Evolutionary conservation across 768 basidiomycete genomes (phyloP), one percentile per base, ranked within the genome.

Genomic region (Pleurotus salmoneostramineus): DNA sequence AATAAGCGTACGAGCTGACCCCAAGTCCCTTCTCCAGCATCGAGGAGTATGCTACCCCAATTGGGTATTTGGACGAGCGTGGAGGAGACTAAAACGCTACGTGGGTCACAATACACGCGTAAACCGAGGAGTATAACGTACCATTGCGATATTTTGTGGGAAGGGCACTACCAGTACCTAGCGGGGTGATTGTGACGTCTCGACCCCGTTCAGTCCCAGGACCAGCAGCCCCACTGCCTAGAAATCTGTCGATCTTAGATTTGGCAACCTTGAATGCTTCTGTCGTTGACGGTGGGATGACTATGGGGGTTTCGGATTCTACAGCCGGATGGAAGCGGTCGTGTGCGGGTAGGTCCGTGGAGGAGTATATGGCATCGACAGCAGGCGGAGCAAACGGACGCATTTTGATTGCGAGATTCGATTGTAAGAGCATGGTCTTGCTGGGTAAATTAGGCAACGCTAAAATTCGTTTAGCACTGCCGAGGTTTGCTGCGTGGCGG

Each of bases 11-110:
- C 77, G 3, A 98, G 78, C 66, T 98, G 96, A 1, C 95, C 95
- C 80, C 88, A 89, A 0, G 95, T 94, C 0, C 94, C 95, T 72
- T 98, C 96, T 0, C 96, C 96, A 0, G 81, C 82, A 62, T 98
- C 96, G 2, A 98, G 78, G n/a, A 98, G 72, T 35, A 97, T 72
- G 60, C 82, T 85, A 0, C 92, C 91, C 56, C 77, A 77, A 0
- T 74, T 71, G 0, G 95, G 94, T 36, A 95, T 85, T 49, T 79
- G 78, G 5, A 98, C 72, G 4, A 95, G 77, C 0, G 89, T 94
- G 0, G 87, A 79, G 12, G 90, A 90, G 2, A 91, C 89, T 91
- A 58, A 31, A 51, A 14, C 1, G 6, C 6, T 51, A 27, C 21
- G 15, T 17, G n/a, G 33, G 34, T 55, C n/a, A 58, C 27, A 47